Evolutionary conservation across 2,329 filamentous ascomycete genomes (phyloP).

Genomic region (Pseudogymnoascus sp.): DNA sequence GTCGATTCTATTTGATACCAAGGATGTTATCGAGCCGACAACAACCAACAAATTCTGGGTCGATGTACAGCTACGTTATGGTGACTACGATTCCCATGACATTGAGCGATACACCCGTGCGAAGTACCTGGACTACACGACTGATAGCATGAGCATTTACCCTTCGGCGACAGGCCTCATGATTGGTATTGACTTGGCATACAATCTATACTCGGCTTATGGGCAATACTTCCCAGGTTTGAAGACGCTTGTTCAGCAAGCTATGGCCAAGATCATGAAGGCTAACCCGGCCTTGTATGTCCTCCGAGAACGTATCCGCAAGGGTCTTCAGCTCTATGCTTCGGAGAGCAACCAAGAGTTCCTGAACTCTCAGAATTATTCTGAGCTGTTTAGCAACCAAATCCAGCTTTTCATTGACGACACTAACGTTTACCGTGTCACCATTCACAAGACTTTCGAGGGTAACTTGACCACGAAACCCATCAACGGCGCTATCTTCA

Average conservation of each 20-base stretch:
- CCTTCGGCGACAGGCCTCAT: constrained; percentile 93
- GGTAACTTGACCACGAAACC: constrained; percentile 98
- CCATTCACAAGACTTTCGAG: constrained; percentile 99
- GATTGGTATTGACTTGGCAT: constrained; percentile 95
- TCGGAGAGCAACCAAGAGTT: constrained; percentile 99
- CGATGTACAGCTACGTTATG: constrained; percentile 91
- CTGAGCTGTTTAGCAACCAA: constrained; percentile 97
- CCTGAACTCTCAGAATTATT: constrained; percentile 98
- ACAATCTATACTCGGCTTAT: constrained; percentile 97
- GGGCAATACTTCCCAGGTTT: constrained; percentile 98
- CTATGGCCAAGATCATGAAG: constrained; percentile 99
- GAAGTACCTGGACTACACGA: constrained; percentile 98
- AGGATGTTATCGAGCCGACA: constrained; percentile 86
- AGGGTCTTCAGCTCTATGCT: constrained; percentile 94
- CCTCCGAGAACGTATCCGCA: constrained; percentile 91
- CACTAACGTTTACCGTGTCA: constrained; percentile 98
- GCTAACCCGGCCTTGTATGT: constrained; percentile 96
- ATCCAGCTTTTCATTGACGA: constrained; percentile 98
- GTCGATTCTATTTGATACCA: constrained; percentile 89
- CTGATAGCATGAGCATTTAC: constrained; percentile 97
- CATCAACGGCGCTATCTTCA: constrained; percentile 99
- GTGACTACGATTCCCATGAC: constrained; percentile 97
- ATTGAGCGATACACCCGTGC: constrained; percentile 96
- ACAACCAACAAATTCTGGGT: constrained; percentile 99
- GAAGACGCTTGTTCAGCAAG: constrained; percentile 91